Conservation (phyloP, 257 asterid genomes). For the Nicotiana tabacum region DNA sequence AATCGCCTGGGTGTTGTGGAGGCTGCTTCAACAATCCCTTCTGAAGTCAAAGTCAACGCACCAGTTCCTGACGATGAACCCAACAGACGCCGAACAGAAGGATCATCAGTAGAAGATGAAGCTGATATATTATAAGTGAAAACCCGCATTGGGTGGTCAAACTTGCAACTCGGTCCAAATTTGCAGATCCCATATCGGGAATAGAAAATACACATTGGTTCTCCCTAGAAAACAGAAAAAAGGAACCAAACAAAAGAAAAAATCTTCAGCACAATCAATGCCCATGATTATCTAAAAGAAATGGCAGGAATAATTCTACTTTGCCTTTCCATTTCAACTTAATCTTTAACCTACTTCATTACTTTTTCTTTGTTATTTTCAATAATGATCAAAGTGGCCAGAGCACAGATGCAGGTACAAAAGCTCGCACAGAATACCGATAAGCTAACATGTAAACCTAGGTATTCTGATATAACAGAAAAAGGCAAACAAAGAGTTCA, state of each 20-base stretch:
- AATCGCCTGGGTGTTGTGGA: slow-evolving; percentile 49
- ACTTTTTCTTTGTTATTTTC: no score
- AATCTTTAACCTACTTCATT: no score
- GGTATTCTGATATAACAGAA: no score
- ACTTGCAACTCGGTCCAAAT: slow-evolving; percentile 99
- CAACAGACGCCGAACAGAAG: slow-evolving; percentile 46
- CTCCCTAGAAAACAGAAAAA: slow-evolving; percentile 58
- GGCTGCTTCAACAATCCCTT: slow-evolving; percentile 53
- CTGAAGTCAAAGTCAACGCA: slow-evolving; percentile 53
- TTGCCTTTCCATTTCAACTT: background rate
- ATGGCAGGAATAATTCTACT: background rate
- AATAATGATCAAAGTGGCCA: no score
- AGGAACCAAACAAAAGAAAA: slow-evolving; percentile 13
- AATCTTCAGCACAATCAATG: background rate
- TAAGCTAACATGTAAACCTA: no score
- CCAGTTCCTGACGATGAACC: slow-evolving; percentile 61
- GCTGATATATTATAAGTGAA: slow-evolving; percentile 53
- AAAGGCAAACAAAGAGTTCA: no score
- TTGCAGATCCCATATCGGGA: slow-evolving; percentile 95
- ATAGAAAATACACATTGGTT: slow-evolving; percentile 84
- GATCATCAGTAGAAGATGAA: slow-evolving; percentile 54
- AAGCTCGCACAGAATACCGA: no score
- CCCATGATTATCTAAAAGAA: background rate
- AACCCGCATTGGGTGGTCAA: slow-evolving; percentile 93
- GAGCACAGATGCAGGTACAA: no score